A percentile compares a stretch with the other conserved stretches of the same genome.
Evolutionary conservation across 2,329 filamentous ascomycete genomes (phyloP).

Genomic region (Periconia digitata): DNA sequence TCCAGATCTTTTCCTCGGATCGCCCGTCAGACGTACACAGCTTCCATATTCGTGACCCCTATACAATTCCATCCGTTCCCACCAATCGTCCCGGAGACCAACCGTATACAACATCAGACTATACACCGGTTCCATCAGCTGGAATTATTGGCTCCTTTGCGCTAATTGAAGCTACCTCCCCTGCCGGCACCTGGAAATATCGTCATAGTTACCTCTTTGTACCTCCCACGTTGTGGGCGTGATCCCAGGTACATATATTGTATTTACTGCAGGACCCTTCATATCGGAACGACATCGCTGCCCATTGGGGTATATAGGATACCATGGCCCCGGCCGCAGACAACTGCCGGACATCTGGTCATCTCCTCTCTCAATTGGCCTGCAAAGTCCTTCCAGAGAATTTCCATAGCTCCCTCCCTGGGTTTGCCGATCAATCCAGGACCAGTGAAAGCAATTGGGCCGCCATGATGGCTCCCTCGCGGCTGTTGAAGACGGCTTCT

Average conservation of each 20-base stretch:
- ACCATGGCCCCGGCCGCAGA: neutral
- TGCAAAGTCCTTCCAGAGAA: neutral
- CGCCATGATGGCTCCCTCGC: conserved; percentile 27
- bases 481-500: conserved; percentile 24
- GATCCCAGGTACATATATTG: neutral
- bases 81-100: too few relatives aligned
- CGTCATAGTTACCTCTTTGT: conserved; percentile 14
- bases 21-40: too few relatives aligned
- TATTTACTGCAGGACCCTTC: neutral
- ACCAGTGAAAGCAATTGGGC: neutral
- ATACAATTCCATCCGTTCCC: too few relatives aligned
- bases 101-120: too few relatives aligned
- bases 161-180: too few relatives aligned
- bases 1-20: too few relatives aligned
- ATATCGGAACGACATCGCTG: neutral
- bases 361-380: conserved; percentile 2
- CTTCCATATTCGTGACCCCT: too few relatives aligned
- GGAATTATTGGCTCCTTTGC: too few relatives aligned
- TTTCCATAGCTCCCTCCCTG: neutral
- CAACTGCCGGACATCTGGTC: neutral
- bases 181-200: too few relatives aligned
- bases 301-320: neutral
- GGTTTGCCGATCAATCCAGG: conserved; percentile 6
- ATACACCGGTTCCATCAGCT: too few relatives aligned
- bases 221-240: neutral